Evolutionary conservation across 352 stramenopile genomes (phyloP).

Genomic region (Phytophthora tubulina): DNA sequence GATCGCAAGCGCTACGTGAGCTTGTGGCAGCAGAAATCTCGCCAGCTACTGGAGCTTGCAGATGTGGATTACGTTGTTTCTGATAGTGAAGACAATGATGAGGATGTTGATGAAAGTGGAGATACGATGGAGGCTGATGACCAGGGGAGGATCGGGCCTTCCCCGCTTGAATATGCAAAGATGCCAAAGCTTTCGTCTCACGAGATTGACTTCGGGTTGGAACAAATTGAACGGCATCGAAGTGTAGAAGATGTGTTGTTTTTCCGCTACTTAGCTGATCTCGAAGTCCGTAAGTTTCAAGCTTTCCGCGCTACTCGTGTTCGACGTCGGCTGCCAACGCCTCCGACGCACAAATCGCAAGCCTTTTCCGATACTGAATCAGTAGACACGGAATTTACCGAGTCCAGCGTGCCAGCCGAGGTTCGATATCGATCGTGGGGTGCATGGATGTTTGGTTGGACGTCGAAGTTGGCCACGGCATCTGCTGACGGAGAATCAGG

Average conservation of each 20-base stretch:
- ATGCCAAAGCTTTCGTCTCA: conserved; percentile 28
- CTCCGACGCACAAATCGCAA: conserved; percentile 57
- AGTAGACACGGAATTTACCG: conserved; percentile 80
- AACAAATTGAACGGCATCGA: conserved; percentile 80
- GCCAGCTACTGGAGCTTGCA: conserved; percentile 39
- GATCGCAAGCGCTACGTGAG: conserved; percentile 79
- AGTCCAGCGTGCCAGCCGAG: conserved; percentile 76
- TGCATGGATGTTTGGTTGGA: conserved; percentile 90
- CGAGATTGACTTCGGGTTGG: conserved; percentile 52
- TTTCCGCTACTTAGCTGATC: conserved; percentile 85
- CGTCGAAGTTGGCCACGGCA: conserved; percentile 67
- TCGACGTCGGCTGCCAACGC: conserved; percentile 37
- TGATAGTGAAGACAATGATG: conserved; percentile 75
- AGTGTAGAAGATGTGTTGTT: conserved; percentile 87
- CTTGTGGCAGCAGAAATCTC: conserved; percentile 67
- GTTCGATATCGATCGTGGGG: conserved; percentile 83
- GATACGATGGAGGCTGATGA: conserved; percentile 32
- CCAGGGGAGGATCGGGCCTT: conserved; percentile 7
- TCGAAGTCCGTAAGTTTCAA: conserved; percentile 51
- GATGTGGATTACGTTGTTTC: conserved; percentile 50
- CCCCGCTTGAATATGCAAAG: conserved; percentile 16
- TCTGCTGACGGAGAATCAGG: conserved; percentile 39
- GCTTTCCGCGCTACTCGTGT: conserved; percentile 30
- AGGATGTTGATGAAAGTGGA: conserved; percentile 36
- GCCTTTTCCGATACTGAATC: conserved; percentile 81